These are phyloP conservation scores for Trypanosoma melophagium DNA, from an alignment of 208 protist species.

Conservation along the genomic window DNA sequence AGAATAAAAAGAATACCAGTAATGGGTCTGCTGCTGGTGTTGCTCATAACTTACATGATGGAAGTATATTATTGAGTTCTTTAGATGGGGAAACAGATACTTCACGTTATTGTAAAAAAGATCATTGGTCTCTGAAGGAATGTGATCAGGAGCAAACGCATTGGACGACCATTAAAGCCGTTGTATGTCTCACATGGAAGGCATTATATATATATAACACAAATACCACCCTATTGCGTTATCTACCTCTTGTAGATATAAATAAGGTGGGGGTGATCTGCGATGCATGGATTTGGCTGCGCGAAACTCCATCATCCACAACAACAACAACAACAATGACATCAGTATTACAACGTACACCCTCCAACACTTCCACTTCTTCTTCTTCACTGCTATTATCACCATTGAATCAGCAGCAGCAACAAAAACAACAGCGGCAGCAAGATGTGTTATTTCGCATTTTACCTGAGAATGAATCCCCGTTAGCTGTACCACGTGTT, in stretches of 20 bases:
- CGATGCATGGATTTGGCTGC: constrained; percentile 17
- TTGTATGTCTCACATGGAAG: constrained; percentile 15
- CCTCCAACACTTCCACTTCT: background rate
- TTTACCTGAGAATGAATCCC: constrained; percentile 10
- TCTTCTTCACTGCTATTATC: background rate
- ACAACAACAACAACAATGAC: too few species aligned
- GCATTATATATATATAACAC: constrained; percentile 21
- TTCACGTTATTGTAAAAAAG: background rate
- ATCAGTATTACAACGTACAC: background rate
- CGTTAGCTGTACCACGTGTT: constrained; percentile 1
- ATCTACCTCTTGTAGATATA: constrained; percentile 6
- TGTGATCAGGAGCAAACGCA: too few species aligned
- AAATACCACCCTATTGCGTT: constrained; percentile 7
- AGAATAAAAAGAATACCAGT: background rate
- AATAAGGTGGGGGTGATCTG: constrained; percentile 5
- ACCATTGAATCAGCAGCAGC: background rate
- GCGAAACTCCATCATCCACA: background rate
- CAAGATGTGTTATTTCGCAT: constrained; percentile 11
- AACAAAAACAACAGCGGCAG: background rate
- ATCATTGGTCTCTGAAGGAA: background rate
- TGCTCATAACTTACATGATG: too few species aligned
- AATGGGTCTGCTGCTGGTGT: background rate
- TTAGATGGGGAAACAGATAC: background rate
- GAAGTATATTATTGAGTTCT: too few species aligned
- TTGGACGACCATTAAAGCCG: constrained; percentile 2